phyloP scores from a whole-genome alignment of 768 basidiomycete genomes.

The Dendrothele bispora region DNA sequence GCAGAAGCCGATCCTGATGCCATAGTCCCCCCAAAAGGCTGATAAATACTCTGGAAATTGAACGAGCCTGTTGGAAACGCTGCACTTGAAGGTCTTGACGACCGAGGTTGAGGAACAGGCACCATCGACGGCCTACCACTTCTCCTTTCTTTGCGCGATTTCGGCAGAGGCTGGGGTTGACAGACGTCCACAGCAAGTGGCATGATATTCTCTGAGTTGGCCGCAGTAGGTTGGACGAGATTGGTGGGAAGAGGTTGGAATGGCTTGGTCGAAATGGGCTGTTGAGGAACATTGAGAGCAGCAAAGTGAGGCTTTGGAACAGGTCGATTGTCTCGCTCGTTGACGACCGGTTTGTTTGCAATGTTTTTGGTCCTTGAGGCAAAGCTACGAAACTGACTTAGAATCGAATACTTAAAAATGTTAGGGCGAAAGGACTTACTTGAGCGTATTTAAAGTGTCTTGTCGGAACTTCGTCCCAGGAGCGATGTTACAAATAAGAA shows the following conservation, averaged over 20 bases:
- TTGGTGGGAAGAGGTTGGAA: too few species aligned
- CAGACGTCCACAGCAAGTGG: too few species aligned
- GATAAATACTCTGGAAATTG: too few species aligned
- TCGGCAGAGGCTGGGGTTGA: conserved; percentile 2
- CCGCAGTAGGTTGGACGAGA: too few species aligned
- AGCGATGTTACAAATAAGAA: conserved; percentile 86
- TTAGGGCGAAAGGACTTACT: conserved; percentile 43
- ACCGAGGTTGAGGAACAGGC: conserved; percentile 1
- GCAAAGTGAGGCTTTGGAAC: conserved; percentile 64
- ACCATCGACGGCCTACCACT: conserved; percentile 2
- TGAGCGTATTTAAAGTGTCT: conserved; percentile 90
- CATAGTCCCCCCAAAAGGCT: too few species aligned
- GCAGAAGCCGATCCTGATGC: too few species aligned
- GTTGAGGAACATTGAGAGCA: conserved; percentile 47
- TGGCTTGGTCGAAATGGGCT: too few species aligned
- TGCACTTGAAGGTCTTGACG: conserved; percentile 2
- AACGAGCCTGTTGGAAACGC: too few species aligned
- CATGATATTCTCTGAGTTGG: too few species aligned
- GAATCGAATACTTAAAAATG: background rate
- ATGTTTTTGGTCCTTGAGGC: conserved; percentile 84
- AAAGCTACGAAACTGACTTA: conserved; percentile 48
- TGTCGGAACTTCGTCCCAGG: conserved; percentile 83
- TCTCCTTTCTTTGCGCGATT: background rate
- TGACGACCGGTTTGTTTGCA: conserved; percentile 79
- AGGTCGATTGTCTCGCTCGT: conserved; percentile 72